Evolutionary conservation across 176 grass and related monocot genomes (phyloP).

Genomic region (Echinochloa phyllopogon): DNA sequence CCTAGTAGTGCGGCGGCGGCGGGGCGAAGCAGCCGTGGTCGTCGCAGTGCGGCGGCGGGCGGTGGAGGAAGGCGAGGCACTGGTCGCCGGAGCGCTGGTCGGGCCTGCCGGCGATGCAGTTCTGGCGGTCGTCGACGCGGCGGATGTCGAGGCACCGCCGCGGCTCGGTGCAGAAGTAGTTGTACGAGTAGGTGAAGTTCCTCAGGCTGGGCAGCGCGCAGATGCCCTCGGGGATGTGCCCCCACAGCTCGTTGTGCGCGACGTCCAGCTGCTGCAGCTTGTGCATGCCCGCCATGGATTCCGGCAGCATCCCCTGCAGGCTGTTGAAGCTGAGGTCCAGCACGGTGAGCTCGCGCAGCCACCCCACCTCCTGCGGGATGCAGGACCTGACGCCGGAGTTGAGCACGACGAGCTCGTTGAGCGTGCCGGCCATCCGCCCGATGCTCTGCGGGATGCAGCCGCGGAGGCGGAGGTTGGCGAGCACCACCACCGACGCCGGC

Average conservation of each 20-base stretch:
- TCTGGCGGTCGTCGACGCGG: constrained; percentile 63
- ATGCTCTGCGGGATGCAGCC: constrained; percentile 68
- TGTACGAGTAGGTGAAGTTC: constrained; percentile 90
- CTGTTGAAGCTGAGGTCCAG: constrained; percentile 80
- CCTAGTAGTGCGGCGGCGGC: constrained; percentile 44
- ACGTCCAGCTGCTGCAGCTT: constrained; percentile 74
- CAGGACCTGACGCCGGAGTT: constrained; percentile 68
- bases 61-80: constrained; percentile 72
- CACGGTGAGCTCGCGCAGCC: constrained; percentile 56
- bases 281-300: constrained; percentile 62
- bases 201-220: constrained; percentile 66
- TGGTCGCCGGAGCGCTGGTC: constrained; percentile 63
- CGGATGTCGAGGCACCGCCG: constrained; percentile 51
- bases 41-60: constrained; percentile 68
- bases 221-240: constrained; percentile 60
- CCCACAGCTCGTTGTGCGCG: constrained; percentile 72
- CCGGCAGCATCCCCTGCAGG: constrained; percentile 63
- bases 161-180: constrained; percentile 80
- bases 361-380: constrained; percentile 66
- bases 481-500: constrained; percentile 73
- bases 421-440: constrained; percentile 50
- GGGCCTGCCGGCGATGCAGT: constrained; percentile 67
- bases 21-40: constrained; percentile 63
- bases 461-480: constrained; percentile 55
- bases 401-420: constrained; percentile 75